phyloP scores from a whole-genome alignment of 1,284 basidiomycete genomes.

The Termitomyces sp. region DNA sequence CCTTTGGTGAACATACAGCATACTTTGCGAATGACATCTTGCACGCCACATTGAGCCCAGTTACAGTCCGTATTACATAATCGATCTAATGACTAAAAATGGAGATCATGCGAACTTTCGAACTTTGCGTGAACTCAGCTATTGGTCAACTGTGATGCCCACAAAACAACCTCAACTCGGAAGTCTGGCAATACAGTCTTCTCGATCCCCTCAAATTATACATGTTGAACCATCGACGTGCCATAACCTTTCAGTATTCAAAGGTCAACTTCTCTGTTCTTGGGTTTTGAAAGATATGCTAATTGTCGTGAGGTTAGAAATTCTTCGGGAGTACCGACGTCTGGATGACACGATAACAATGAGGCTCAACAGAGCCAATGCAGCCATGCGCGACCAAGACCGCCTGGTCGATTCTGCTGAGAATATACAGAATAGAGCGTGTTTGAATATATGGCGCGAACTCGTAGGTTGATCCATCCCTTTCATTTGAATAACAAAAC shows the following conservation, averaged over 20 bases:
- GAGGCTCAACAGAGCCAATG: constrained; percentile 78
- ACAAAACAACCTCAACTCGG: constrained; percentile 54
- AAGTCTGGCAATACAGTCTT: constrained; percentile 64
- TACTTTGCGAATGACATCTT: background rate
- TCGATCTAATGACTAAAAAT: background rate
- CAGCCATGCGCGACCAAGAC: constrained; percentile 73
- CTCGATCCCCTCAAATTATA: constrained; percentile 53
- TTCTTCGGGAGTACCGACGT: constrained; percentile 80
- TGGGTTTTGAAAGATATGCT: constrained; percentile 2
- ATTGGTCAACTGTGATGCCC: constrained; percentile 20
- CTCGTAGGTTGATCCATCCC: constrained; percentile 61
- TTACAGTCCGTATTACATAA: background rate
- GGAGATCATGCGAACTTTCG: too few relatives aligned
- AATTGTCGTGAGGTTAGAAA: constrained; percentile 45
- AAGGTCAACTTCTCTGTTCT: constrained; percentile 45
- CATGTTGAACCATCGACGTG: constrained; percentile 70
- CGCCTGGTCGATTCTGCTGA: constrained; percentile 37
- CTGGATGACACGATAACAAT: constrained; percentile 82
- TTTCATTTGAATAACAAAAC: background rate
- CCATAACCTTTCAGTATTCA: constrained; percentile 76
- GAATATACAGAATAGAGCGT: constrained; percentile 67
- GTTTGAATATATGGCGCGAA: constrained; percentile 76
- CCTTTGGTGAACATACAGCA: too few relatives aligned
- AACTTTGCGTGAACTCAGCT: background rate
- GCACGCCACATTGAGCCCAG: background rate